Evolutionary conservation across 164 flowering plant species (phyloP).

Genomic region (Dillenia turbinata): DNA sequence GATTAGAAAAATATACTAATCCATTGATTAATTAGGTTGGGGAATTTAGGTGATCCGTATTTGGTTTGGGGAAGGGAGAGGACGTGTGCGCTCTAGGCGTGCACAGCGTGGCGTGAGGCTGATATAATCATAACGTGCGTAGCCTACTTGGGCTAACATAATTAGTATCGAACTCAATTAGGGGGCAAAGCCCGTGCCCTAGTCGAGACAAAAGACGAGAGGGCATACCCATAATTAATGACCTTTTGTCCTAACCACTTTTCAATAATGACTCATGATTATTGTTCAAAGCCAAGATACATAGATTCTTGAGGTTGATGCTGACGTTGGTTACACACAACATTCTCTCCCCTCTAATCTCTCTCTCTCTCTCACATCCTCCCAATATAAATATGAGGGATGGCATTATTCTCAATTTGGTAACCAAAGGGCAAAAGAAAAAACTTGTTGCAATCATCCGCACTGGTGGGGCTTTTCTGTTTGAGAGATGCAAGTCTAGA

Average conservation of each 20-base stretch:
- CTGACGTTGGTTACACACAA: constrained; percentile 8
- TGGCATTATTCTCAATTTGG: neutral
- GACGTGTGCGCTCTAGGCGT: constrained; percentile 10
- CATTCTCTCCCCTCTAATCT: neutral
- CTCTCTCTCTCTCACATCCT: neutral
- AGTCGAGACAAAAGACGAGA: constrained; percentile 10
- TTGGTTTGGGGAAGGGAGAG: constrained; percentile 1
- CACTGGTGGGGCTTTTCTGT: neutral
- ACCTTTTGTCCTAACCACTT: constrained; percentile 15
- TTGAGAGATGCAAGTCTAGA: too few relatives aligned
- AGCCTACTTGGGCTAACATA: constrained; percentile 2
- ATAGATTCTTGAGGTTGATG: constrained; percentile 10
- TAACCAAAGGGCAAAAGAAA: neutral
- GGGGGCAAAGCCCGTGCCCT: too few relatives aligned
- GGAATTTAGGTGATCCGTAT: too few relatives aligned
- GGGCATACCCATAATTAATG: constrained; percentile 12
- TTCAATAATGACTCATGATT: neutral
- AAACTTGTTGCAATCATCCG: neutral
- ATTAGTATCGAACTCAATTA: too few relatives aligned
- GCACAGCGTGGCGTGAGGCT: constrained; percentile 39
- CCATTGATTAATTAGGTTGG: neutral
- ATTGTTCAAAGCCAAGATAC: neutral
- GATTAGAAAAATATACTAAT: neutral
- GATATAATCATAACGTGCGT: constrained; percentile 34
- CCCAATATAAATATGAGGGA: too few relatives aligned